Base-by-base conservation (phyloP, 208 protist genomes). In the Angomonas desouzai region DNA sequence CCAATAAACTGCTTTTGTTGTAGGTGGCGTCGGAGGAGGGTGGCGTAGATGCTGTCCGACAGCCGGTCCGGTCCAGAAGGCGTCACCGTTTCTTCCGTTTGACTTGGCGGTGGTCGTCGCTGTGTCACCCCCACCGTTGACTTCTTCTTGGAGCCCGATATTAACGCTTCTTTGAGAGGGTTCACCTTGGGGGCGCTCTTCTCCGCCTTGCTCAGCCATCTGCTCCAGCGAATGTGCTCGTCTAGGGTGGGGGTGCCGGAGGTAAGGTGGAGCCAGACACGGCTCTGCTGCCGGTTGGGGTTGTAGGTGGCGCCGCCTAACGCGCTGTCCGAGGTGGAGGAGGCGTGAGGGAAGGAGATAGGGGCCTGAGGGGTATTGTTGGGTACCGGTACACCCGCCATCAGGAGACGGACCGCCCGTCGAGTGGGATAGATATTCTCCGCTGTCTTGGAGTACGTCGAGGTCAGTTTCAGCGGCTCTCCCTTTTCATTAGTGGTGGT, bases 371-470 rank as follows among this genome's bases (percentile, higher is more conserved):
- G n/a, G 48, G 22, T 32, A 29, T 38, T 27, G 51, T 51, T 47
- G 9, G 77, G 77, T 23, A 75, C 36, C 23, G 57, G 51, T 25
- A 89, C 33, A 13, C 82, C 82, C 3, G 65, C 72, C 16, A 78
- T 43, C 77, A 76, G 80, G 29, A 81, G 56, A 23, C 63, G 40
- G 36, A 29, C 33, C 25, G 72, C 72, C 13, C 75, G 71, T 3
- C 76, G 74, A 27, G 66, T 49, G 16, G 77, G 71, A 61, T 76
- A 72, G 6, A 85, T 40, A 58, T 85, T 89, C 62, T 83, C 76
- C 0, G 82, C 78, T 25, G 51, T 47, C 29, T 51, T 56, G n/a
- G 77, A 81, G 38, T 60, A 65, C 11, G 34, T 30, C 7, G 75
- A 64, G 36, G 79, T 76, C 20, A 66, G 58, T 45, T 66, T 45